These are phyloP conservation scores for Trichoderma harzianum DNA, from an alignment of 2,329 filamentous ascomycete species.

Conservation along the genomic window DNA sequence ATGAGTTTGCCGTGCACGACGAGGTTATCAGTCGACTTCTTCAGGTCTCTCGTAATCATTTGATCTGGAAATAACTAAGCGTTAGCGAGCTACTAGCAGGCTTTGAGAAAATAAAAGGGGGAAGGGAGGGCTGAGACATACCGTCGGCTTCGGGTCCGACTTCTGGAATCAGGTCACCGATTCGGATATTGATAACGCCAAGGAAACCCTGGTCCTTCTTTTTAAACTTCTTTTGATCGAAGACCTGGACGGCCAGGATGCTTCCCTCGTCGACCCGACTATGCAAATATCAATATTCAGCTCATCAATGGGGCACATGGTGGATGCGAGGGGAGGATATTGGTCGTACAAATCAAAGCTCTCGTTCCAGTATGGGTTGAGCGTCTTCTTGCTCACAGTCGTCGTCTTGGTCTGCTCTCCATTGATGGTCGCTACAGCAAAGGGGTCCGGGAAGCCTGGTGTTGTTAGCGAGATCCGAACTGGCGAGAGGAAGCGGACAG, in stretches of 20 bases:
- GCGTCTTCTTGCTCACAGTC: slow-evolving; percentile 89
- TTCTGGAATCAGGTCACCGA: slow-evolving; percentile 85
- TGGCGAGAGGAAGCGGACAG: not conserved
- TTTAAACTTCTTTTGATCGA: slow-evolving; percentile 99
- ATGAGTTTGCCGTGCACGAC: slow-evolving; percentile 98
- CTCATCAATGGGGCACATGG: not conserved
- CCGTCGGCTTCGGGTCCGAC: slow-evolving; percentile 86
- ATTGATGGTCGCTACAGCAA: slow-evolving; percentile 93
- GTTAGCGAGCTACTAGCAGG: slow-evolving; percentile 19
- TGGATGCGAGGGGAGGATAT: slow-evolving; percentile 17
- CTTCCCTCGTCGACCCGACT: slow-evolving; percentile 92
- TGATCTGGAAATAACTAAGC: slow-evolving; percentile 61
- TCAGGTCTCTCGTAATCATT: slow-evolving; percentile 95
- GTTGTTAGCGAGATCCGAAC: slow-evolving; percentile 27
- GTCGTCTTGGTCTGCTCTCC: slow-evolving; percentile 99
- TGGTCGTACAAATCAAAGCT: slow-evolving; percentile 90
- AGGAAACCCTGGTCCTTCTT: slow-evolving; percentile 99
- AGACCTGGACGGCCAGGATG: slow-evolving; percentile 96
- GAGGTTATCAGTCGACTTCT: slow-evolving; percentile 96
- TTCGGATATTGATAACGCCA: slow-evolving; percentile 93
- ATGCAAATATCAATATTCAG: slow-evolving; percentile 21
- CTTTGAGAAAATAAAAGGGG: not conserved
- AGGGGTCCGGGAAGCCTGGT: slow-evolving; percentile 92
- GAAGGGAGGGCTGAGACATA: slow-evolving; percentile 43
- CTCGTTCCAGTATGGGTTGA: slow-evolving; percentile 99